Evolutionary conservation across 257 asterid genomes (phyloP), one percentile per base, ranked within the genome.

Genomic region (Cordia subcordata): DNA sequence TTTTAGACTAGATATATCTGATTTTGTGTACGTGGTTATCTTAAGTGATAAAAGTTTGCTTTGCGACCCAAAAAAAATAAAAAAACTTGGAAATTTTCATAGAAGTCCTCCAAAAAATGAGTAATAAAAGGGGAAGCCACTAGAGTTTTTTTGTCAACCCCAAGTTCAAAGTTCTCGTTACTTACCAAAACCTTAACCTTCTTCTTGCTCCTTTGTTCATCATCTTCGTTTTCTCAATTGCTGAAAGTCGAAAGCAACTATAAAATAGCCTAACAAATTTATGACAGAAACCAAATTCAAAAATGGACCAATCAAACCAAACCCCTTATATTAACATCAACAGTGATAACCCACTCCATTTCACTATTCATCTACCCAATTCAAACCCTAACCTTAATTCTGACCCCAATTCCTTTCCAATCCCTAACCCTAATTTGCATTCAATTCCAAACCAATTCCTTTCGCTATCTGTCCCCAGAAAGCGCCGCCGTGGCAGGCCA

Each of bases 401-500:
- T 58, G 62, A 74, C 49, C 62, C 71, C 52, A 51, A 17, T 69
- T 39, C 61, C 64, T 51, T 55, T 63, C 72, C 70, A 53, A 70
- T 61, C 74, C 74, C 72, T 60, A 57, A 23, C 21, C 46, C 83
- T 10, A 58, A 58, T 37, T 49, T 67, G 52, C 60, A 53, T 60
- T 65, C 67, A 19, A 71, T 71, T 51, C 76, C 72, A 13, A 71
- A 79, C 13, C 78, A 79, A 58, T 59, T 75, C 47, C 53, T 72
- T 8, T 74, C 83, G 15, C 71, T 72, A 37, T 73, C 86, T 46
- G 66, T 92, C 35, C 96, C 97, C 4, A 81, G 84, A 69, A 83
- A 85, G 57, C 86, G 77, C 61, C 79, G 96, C 40, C 80, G 95
- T 17, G 95, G 94, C 56, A 73, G 99, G 42, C 93, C 88, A 6